Conservation (phyloP, 1,284 basidiomycete species). For the Fomes fomentarius region DNA sequence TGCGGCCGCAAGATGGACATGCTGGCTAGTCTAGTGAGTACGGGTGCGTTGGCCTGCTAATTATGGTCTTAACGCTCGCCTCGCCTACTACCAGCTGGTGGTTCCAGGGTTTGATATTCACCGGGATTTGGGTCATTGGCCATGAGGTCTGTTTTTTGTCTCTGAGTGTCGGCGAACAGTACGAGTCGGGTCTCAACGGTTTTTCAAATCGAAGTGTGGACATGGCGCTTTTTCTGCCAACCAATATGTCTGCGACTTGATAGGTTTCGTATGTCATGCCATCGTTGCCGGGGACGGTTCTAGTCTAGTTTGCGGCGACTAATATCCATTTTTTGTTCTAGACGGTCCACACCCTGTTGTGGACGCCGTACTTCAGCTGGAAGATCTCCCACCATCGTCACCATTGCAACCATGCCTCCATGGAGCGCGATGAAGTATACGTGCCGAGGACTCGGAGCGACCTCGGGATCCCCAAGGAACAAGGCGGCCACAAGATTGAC, state of each 20-base stretch:
- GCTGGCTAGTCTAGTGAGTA: slow-evolving; percentile 41
- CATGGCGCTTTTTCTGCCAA: slow-evolving; percentile 34
- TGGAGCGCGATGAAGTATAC: slow-evolving; percentile 66
- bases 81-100: slow-evolving; percentile 59
- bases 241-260: slow-evolving; percentile 27
- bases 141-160: slow-evolving; percentile 46
- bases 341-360: slow-evolving; percentile 36
- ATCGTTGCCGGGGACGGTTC: not conserved
- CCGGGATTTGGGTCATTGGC: slow-evolving; percentile 66
- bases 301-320: slow-evolving; percentile 1
- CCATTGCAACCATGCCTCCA: slow-evolving; percentile 40
- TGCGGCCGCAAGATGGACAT: slow-evolving; percentile 42
- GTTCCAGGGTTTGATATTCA: slow-evolving; percentile 64
- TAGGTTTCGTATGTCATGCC: slow-evolving; percentile 43
- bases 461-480: slow-evolving; percentile 47
- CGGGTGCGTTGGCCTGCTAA: not conserved
- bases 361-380: slow-evolving; percentile 46
- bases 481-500: slow-evolving; percentile 39
- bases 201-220: slow-evolving; percentile 30
- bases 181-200: not conserved
- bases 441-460: slow-evolving; percentile 59
- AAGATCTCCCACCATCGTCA: slow-evolving; percentile 44
- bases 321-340: slow-evolving; percentile 9
- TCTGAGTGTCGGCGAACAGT: not conserved
- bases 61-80: not conserved